phyloP scores from a whole-genome alignment of 345 rosid species.

The Clausena lansium region DNA sequence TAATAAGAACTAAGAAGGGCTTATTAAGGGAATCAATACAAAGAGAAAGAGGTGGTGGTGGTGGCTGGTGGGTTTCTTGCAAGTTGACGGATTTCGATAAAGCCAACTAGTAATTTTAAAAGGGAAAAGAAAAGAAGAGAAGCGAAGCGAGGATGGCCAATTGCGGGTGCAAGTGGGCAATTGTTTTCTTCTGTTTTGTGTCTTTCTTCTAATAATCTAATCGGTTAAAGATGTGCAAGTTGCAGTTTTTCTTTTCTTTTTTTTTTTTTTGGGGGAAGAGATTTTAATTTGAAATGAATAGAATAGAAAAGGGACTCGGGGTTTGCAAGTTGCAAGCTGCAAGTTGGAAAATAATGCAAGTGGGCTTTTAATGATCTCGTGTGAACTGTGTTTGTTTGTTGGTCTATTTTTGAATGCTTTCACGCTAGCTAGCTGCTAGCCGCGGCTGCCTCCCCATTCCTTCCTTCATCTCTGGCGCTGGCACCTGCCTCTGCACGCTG shows the following conservation, averaged over 20 bases:
- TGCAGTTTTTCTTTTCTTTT: constrained; percentile 24
- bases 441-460: too few relatives aligned
- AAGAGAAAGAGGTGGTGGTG: too few relatives aligned
- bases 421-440: constrained; percentile 35
- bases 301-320: not conserved
- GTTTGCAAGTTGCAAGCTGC: constrained; percentile 43
- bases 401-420: constrained; percentile 30
- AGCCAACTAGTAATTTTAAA: too few relatives aligned
- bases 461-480: too few relatives aligned
- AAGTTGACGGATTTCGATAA: too few relatives aligned
- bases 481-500: too few relatives aligned
- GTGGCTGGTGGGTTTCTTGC: too few relatives aligned
- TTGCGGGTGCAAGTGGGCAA: not conserved
- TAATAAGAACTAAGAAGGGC: not conserved
- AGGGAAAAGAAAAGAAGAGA: not conserved
- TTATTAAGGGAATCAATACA: too few relatives aligned
- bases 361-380: constrained; percentile 36
- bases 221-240: constrained; percentile 31
- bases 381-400: not conserved
- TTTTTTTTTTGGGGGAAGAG: not conserved
- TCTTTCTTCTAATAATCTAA: too few relatives aligned
- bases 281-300: not conserved
- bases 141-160: not conserved
- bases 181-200: not conserved
- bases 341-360: constrained; percentile 28